Percentiles rank a stretch among this genome's conserved stretches.
These are phyloP conservation scores for Aspergillus bertholletiae DNA, from an alignment of 495 filamentous ascomycete genomes.

Conservation along the genomic window DNA sequence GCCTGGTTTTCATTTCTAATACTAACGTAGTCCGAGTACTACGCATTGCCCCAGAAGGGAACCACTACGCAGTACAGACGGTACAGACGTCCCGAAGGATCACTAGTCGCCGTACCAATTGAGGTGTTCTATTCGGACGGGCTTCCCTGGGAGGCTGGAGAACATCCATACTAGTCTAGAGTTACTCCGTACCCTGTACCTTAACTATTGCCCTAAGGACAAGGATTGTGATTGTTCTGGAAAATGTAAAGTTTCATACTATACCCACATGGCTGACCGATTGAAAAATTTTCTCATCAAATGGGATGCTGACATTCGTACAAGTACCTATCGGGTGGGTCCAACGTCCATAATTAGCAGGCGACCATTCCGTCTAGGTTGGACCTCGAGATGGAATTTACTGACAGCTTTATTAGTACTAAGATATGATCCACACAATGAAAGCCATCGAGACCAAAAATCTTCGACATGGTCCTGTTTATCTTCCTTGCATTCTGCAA, in stretches of 20 bases:
- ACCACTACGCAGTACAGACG: not conserved
- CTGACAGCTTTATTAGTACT: too few species aligned
- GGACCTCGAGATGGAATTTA: too few species aligned
- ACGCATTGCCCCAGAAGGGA: not conserved
- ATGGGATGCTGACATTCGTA: not conserved
- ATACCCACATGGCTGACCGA: conserved; percentile 1
- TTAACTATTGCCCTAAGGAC: not conserved
- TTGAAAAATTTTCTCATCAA: not conserved
- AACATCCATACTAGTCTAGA: too few species aligned
- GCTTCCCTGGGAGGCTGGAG: too few species aligned
- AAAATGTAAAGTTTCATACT: not conserved
- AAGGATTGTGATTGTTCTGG: conserved; percentile 1
- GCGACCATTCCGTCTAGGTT: too few species aligned
- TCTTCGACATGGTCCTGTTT: not conserved
- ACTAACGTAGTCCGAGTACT: too few species aligned
- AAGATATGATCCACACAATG: not conserved
- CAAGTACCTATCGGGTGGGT: not conserved
- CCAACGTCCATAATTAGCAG: not conserved
- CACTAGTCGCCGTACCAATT: too few species aligned
- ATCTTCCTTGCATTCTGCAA: not conserved
- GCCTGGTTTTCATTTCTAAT: not conserved
- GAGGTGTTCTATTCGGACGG: too few species aligned
- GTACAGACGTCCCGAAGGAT: not conserved
- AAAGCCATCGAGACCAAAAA: not conserved
- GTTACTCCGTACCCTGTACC: not conserved